Percentiles rank a stretch among this genome's conserved stretches.
Conservation (phyloP, 139 green algal genomes). For the Tetraselmis striata region DNA sequence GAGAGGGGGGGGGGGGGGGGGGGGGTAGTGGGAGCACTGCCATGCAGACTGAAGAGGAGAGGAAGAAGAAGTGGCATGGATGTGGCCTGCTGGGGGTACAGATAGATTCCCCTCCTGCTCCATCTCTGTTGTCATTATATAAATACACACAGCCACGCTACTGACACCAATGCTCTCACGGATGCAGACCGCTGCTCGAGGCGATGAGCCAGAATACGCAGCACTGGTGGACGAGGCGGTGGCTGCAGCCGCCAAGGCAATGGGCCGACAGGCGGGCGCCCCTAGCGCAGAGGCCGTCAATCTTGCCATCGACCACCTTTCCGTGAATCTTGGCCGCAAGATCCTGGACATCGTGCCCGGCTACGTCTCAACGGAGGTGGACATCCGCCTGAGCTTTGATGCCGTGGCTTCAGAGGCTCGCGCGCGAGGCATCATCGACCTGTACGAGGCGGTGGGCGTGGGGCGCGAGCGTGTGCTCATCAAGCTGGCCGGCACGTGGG, state of each 20-base stretch:
- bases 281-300: conserved; percentile 20
- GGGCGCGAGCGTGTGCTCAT: conserved; percentile 28
- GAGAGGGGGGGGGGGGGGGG: no score
- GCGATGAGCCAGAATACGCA: conserved; percentile 24
- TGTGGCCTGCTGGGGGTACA: no score
- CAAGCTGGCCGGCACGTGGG: conserved; percentile 48
- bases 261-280: neutral
- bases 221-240: conserved; percentile 29
- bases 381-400: conserved; percentile 37
- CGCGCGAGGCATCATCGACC: conserved; percentile 31
- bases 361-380: conserved; percentile 43
- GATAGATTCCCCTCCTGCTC: no score
- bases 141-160: no score
- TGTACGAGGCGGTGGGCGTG: conserved; percentile 40
- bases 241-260: conserved; percentile 15
- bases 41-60: no score
- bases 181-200: no score
- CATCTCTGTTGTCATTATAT: no score
- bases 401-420: conserved; percentile 19
- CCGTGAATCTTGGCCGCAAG: conserved; percentile 32
- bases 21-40: no score
- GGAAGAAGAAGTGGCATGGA: no score
- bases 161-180: no score
- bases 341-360: conserved; percentile 34
- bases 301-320: conserved; percentile 40